A percentile compares a stretch with the other conserved stretches of the same genome.
These are phyloP conservation scores for Brassica rapa DNA, from an alignment of 345 rosid genomes.

Conservation along the genomic window DNA sequence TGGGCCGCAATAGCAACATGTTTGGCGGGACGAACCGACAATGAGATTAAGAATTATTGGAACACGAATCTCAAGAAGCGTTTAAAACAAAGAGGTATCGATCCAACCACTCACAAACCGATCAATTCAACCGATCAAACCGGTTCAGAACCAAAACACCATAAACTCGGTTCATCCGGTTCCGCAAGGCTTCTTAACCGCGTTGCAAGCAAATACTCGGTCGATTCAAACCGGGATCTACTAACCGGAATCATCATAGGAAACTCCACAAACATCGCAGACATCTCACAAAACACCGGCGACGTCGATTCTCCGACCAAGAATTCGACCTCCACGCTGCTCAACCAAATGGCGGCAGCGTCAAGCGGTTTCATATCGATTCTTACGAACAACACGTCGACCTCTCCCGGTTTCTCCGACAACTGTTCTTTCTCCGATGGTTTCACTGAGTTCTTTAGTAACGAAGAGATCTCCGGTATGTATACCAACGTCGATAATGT, in stretches of 20 bases:
- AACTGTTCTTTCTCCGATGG: slow-evolving; percentile 20
- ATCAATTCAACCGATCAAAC: slow-evolving; percentile 8
- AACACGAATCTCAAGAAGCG: slow-evolving; percentile 60
- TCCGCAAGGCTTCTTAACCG: slow-evolving; percentile 32
- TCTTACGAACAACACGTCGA: not conserved
- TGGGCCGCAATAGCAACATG: slow-evolving; percentile 62
- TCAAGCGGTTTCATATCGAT: not conserved
- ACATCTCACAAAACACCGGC: slow-evolving; percentile 15
- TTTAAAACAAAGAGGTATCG: slow-evolving; percentile 44
- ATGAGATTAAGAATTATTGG: slow-evolving; percentile 67
- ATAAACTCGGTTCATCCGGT: slow-evolving; percentile 23
- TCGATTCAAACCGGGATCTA: slow-evolving; percentile 30
- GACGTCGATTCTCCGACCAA: not conserved
- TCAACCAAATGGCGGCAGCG: slow-evolving; percentile 3
- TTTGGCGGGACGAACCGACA: slow-evolving; percentile 54
- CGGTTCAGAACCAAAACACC: not conserved
- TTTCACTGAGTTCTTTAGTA: slow-evolving; percentile 14
- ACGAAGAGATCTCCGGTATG: slow-evolving; percentile 16
- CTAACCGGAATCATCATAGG: slow-evolving; percentile 35
- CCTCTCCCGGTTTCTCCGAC: slow-evolving; percentile 15
- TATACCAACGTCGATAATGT: slow-evolving; percentile 24
- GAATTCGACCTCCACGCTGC: slow-evolving; percentile 5
- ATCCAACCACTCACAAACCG: slow-evolving; percentile 51
- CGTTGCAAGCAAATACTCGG: slow-evolving; percentile 35
- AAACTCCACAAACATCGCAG: not conserved